Evolutionary conservation across 176 grass and related monocot genomes (phyloP).

Genomic region (Musa itinerans): DNA sequence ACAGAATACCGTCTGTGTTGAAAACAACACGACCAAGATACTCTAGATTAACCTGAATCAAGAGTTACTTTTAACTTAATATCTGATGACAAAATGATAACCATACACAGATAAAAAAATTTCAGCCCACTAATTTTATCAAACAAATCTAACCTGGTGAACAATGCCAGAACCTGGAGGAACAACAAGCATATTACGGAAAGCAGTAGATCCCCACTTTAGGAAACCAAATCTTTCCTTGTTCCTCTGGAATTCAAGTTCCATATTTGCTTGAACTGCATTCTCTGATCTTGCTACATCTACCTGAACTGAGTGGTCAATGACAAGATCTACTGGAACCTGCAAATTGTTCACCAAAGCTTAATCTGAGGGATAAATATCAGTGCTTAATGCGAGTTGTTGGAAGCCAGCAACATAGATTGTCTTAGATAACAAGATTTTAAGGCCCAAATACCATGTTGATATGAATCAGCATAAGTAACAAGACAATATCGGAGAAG

Average conservation of each 20-base stretch:
- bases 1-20: conserved; percentile 59
- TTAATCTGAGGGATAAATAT: not conserved
- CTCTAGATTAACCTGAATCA: conserved; percentile 74
- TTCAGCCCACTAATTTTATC: not conserved
- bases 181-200: conserved; percentile 91
- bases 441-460: too few species aligned
- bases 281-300: conserved; percentile 84
- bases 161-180: conserved; percentile 92
- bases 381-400: not conserved
- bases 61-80: not conserved
- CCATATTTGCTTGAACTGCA: conserved; percentile 80
- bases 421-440: not conserved
- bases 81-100: not conserved
- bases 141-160: conserved; percentile 55
- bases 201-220: conserved; percentile 92
- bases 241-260: conserved; percentile 75
- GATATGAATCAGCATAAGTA: not conserved
- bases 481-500: not conserved
- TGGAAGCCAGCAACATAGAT: not conserved
- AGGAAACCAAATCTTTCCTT: conserved; percentile 92
- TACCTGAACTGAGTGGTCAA: conserved; percentile 94
- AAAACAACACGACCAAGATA: conserved; percentile 93
- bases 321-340: conserved; percentile 94
- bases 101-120: too few species aligned
- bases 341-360: conserved; percentile 9